Base-by-base conservation (phyloP, 345 rosid genomes). In the Cardamine chenopodiifolia region DNA sequence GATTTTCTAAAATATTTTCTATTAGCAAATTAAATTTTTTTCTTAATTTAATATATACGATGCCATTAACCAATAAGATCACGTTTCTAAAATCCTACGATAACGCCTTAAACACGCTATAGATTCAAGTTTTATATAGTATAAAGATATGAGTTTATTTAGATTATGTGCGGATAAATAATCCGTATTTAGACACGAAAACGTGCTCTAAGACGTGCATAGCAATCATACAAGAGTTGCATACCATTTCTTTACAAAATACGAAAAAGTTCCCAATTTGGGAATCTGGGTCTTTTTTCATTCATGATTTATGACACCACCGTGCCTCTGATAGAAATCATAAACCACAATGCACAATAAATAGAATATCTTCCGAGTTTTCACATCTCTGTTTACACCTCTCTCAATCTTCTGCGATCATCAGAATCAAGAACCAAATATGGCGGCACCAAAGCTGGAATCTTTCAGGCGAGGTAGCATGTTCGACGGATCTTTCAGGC, bases 401-500 rank as follows among this genome's bases (percentile, higher is more conserved):
- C 32, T 66, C 31, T 56, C 31, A 29, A 37, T 22, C 52, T 18
- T n/a, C 19, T 39, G 29, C 8, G 62, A 71, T 58, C 57, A 71
- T 8, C 57, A 50, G 10, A 64, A 77, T 64, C 72, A 56, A 53
- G 57, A 71, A 76, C 26, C 34, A 55, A 60, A 59, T 7, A 78
- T 78, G 77, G 73, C 73, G 11, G 77, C 77, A 25, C 81, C 81
- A 23, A 71, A 18, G 58, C 77, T 78, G 34, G 81, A 66, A 71
- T 78, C 73, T 49, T 71, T 59, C 77, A 71, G 77, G 69, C 62
- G 73, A 57, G 25, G 71, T 12, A 78, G 77, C 68, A 78, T 71
- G 75, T 76, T 70, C 10, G 80, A 76, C 2, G 80, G 55, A 59
- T 71, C 77, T 22, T 78, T 71, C 73, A 78, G 81, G 73, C 77